Base-by-base conservation (phyloP, 805 yeast genomes). In the Starmerella stellata region DNA sequence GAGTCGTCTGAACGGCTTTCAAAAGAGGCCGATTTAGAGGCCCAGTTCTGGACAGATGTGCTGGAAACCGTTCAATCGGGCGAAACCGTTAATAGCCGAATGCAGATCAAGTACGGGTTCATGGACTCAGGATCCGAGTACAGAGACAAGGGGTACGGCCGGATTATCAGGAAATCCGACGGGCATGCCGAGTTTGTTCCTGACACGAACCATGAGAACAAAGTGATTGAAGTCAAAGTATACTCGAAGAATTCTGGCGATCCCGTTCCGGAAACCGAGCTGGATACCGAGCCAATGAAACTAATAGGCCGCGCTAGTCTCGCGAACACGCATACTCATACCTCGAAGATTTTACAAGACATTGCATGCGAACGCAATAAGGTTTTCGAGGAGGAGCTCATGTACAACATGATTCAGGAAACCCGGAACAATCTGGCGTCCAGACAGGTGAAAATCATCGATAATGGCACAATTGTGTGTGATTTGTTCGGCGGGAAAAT, bases 91-190 rank as follows among this genome's bases (percentile, higher is more conserved):
- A 74, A 76, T 51, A 79, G 78, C 47, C 65, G 55, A 8, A 61
- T 85, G 32, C 92, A 87, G 3, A 77, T 87, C 28, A 81, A 79
- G 50, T 90, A 78, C 52, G 96, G 96, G 0, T 87, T 71, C 59
- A 85, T 78, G 15, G 95, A 85, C 56, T 74, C 93, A 0, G 98
- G 96, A 0, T 79, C 93, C 1, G 69, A 64, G 17, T 81, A 72
- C 50, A 62, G 60, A 41, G 85, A 80, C 48, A 67, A 69, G 45
- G 95, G 95, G 2, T 58, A 76, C 32, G 95, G 93, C 0, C 28
- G 21, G 3, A 18, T 49, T 9, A 38, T 18, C 14, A 37, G 49
- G 4, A 31, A 68, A 24, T 44, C 54, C 19, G 28, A 18, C 18
- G 70, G 79, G 14, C 63, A 61, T 25, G 55, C 69, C 20, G 43